Conservation (phyloP, 805 yeast species). For the Sugiyamaella floridensis region DNA sequence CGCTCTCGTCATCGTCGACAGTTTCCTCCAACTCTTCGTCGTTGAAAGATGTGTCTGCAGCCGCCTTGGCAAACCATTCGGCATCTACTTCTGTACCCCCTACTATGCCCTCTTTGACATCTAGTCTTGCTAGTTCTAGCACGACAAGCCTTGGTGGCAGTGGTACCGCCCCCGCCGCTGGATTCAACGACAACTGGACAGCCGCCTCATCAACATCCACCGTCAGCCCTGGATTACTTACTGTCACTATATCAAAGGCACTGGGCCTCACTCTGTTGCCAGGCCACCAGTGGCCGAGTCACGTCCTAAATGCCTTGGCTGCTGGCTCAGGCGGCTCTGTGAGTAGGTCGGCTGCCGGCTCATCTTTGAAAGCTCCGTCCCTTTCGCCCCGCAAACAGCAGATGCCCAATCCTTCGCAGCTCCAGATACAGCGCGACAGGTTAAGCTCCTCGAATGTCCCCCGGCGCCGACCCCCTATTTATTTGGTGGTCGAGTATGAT, state of each 20-base stretch:
- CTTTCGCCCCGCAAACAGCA: conserved; percentile 8
- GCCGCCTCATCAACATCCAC: conserved; percentile 11
- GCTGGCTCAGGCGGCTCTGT: conserved; percentile 1
- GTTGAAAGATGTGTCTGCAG: background rate
- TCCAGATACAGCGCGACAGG: background rate
- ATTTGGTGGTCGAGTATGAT: conserved; percentile 88
- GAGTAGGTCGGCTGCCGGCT: conserved; percentile 3
- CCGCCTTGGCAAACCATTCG: background rate
- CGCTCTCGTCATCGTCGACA: background rate
- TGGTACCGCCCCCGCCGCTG: too few relatives aligned
- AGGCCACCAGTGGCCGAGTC: conserved; percentile 5
- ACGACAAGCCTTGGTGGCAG: background rate
- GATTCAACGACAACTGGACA: background rate
- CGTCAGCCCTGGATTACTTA: conserved; percentile 15
- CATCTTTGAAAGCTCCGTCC: background rate
- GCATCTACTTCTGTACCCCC: background rate
- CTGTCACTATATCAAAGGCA: conserved; percentile 13
- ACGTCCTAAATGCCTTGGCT: conserved; percentile 5
- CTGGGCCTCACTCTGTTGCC: conserved; percentile 6
- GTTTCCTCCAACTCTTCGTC: conserved; percentile 5
- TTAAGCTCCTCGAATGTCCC: background rate
- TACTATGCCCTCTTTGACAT: background rate
- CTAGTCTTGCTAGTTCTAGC: background rate
- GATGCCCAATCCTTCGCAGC: background rate
- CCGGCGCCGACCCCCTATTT: conserved; percentile 48